Conservation (phyloP, 139 green algal genomes). For the Tetradesmus lagerheimii region DNA sequence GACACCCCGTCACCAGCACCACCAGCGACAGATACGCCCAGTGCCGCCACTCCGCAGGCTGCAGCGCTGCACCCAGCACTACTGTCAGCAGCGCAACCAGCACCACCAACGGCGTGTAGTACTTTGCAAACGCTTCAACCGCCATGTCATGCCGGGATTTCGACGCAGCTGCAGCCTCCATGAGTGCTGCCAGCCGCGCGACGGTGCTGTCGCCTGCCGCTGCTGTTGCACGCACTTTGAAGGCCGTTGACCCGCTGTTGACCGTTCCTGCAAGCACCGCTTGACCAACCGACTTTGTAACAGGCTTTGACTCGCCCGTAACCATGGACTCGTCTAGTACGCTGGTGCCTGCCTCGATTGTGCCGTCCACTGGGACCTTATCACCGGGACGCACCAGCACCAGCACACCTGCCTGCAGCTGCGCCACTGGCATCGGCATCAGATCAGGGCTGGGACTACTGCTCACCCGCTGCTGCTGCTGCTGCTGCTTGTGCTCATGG, state of each 20-base stretch:
- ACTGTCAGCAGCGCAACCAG: constrained; percentile 65
- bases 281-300: constrained; percentile 65
- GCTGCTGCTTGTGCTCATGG: constrained; percentile 1
- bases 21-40: constrained; percentile 83
- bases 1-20: constrained; percentile 86
- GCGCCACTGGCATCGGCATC: background rate
- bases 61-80: constrained; percentile 48
- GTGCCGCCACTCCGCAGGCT: constrained; percentile 49
- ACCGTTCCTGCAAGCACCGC: constrained; percentile 74
- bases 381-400: constrained; percentile 78
- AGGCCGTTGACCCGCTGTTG: constrained; percentile 60
- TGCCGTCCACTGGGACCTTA: constrained; percentile 81
- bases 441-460: background rate
- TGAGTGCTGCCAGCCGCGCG: constrained; percentile 72
- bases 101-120: constrained; percentile 87
- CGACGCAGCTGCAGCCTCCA: constrained; percentile 71
- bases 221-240: constrained; percentile 70
- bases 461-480: constrained; percentile 1
- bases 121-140: constrained; percentile 57
- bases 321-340: constrained; percentile 84
- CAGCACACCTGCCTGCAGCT: constrained; percentile 45
- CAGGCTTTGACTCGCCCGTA: constrained; percentile 71
- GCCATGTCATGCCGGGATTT: constrained; percentile 65
- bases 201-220: constrained; percentile 73
- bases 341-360: constrained; percentile 67